Base-by-base conservation (phyloP, 2,329 filamentous ascomycete species). In the Pyrenophora graminea region DNA sequence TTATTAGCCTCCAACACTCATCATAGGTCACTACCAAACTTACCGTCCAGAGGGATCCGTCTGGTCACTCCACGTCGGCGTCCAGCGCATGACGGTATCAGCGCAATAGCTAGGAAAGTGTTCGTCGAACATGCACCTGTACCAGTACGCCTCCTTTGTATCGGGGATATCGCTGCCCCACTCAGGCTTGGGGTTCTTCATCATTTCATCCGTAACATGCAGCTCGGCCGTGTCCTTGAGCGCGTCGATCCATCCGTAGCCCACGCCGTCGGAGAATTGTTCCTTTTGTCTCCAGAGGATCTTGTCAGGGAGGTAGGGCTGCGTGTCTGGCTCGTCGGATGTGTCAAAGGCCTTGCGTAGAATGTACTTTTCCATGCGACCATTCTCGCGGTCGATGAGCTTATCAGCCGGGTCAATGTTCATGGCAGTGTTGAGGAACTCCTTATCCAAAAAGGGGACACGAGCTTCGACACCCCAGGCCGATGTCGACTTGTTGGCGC, bases 221-320 rank as follows among this genome's bases (percentile, higher is more conserved):
- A 86, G 75, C 77, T 95, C 91, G 30, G 94, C 94, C 69, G 88
- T 90, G 77, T 97, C 94, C 83, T 97, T 97, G 67, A 99, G 85
- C 6, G 87, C 89, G 70, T 99, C 94, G 71, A 99, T 99, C 94
- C 94, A 99, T 58, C 94, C 92, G 79, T 99, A 99, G 51, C 94
- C 94, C 51, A 99, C 94, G 73, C 94, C 95, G 69, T 99, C 95
- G 52, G 89, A 95, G 81, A 99, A 99, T 79, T 99, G 94, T 80
- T 99, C 94, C 85, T 99, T 99, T 78, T 99, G 95, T 72, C 95
- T 85, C 89, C 91, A 99, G 49, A 99, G 86, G 65, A 99, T 99
- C 74, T 92, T 86, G 15, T 96, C 87, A 6, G 95, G 94, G n/a
- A 99, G 85, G 79, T 97, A 99, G 8, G 94, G 86, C 63, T 89